Evolutionary conservation across 371 early-diverging fungal species (phyloP), one percentile per base, ranked within the genome.

Genomic region (Phascolomyces articulosus): DNA sequence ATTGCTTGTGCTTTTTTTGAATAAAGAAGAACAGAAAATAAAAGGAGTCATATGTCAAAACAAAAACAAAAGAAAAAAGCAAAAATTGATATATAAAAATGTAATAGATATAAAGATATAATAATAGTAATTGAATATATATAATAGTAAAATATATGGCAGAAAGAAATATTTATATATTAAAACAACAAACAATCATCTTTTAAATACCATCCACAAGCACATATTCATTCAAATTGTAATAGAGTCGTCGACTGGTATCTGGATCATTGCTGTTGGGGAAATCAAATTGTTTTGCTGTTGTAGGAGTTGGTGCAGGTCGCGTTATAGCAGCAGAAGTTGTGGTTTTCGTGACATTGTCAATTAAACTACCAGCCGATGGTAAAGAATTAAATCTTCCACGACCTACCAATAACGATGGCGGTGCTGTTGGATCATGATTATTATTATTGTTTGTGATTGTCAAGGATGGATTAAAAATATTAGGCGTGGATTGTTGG

Each of bases 211-310:
- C 61, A 23, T 62, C 62, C n/a, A 66, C 62, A 23, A 61, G 49
- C 15, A 61, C 67, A 48, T 66, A 61, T 26, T 66, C 67, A 40
- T 48, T 57, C 13, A 66, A 40, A 48, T 27, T 66, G 44, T 66
- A 62, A 48, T 68, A 68, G 55, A 68, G 38, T 15, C 60, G 63
- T 34, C 51, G 64, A 20, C 41, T 28, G 21, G 21, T 51, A 40
- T 47, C 56, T 26, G 41, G 7, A 26, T 24, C 38, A 8, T 16
- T 44, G 16, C 44, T n/a, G 0, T 13, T 44, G 15, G n/a, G 18
- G n/a, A 7, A 44, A 44, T 8, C 44, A 44, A 44, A 44, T n/a
- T 8, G 16, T 44, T 44, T 44, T 1, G 18, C 16, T 44, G 44
- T 44, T 44, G 44, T 13, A 0, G 44, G 4, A 7, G 44, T 4